phyloP scores from a whole-genome alignment of 2,329 filamentous ascomycete genomes.

The Sarocladium kiliense region DNA sequence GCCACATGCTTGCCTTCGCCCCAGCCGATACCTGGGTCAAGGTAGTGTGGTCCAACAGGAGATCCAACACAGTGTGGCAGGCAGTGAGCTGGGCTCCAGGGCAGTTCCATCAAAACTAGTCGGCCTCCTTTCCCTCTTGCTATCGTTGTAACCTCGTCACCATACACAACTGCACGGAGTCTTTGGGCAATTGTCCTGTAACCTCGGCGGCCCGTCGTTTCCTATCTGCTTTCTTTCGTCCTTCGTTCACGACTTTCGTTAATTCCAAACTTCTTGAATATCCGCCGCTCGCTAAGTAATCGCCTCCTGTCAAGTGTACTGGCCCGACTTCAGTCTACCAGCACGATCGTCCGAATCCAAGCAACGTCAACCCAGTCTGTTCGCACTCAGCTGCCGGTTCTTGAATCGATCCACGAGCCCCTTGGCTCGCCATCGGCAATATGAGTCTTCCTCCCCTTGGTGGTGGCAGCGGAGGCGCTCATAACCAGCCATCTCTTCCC shows the following conservation, averaged over 20 bases:
- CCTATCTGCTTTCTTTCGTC: constrained; percentile 5
- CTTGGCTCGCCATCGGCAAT: constrained; percentile 20
- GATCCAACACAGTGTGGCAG: background rate
- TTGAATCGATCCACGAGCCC: background rate
- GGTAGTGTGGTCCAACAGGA: background rate
- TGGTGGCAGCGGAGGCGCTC: constrained; percentile 53
- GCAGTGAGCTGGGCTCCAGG: background rate
- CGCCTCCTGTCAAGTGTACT: background rate
- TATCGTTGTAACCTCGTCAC: background rate
- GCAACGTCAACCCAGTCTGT: too few relatives aligned
- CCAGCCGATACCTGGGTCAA: background rate
- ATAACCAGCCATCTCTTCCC: constrained; percentile 81
- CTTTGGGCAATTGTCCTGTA: background rate
- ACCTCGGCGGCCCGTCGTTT: constrained; percentile 2
- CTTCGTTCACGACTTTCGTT: constrained; percentile 7
- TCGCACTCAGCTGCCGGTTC: background rate
- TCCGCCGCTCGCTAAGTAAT: background rate
- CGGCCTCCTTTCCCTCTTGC: constrained; percentile 6
- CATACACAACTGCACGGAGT: constrained; percentile 8
- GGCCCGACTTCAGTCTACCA: background rate
- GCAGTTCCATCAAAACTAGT: constrained; percentile 1
- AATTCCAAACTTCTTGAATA: background rate
- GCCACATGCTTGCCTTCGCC: background rate
- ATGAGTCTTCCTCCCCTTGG: constrained; percentile 55
- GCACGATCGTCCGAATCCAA: too few relatives aligned